Conservation (phyloP, 192 early-diverging fungal species). For the Backusella australiensis region DNA sequence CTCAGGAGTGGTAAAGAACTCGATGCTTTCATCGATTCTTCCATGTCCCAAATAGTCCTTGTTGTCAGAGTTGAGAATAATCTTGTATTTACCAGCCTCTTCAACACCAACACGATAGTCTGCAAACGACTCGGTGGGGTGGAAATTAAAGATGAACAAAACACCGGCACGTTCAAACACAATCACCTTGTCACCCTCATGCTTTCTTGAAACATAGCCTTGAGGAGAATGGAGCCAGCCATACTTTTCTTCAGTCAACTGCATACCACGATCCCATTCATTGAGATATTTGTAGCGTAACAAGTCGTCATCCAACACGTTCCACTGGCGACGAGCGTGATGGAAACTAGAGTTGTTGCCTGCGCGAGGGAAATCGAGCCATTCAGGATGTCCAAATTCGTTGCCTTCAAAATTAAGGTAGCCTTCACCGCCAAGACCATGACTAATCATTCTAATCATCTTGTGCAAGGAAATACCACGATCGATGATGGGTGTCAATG, state of each 20-base stretch:
- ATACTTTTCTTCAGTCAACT: slow-evolving; percentile 66
- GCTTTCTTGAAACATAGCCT: slow-evolving; percentile 82
- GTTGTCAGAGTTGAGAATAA: slow-evolving; percentile 80
- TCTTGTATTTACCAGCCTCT: slow-evolving; percentile 66
- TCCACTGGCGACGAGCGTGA: slow-evolving; percentile 95
- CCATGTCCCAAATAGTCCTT: slow-evolving; percentile 76
- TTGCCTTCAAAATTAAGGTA: slow-evolving; percentile 98
- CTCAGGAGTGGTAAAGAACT: slow-evolving; percentile 69
- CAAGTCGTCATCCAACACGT: slow-evolving; percentile 82
- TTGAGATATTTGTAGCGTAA: slow-evolving; percentile 94
- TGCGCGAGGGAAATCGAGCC: slow-evolving; percentile 96
- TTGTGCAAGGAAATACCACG: slow-evolving; percentile 95
- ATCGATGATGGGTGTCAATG: slow-evolving; percentile 88
- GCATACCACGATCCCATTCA: slow-evolving; percentile 87
- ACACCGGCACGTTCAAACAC: slow-evolving; percentile 89
- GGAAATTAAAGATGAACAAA: slow-evolving; percentile 95
- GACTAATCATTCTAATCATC: slow-evolving; percentile 90
- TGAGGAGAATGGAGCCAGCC: slow-evolving; percentile 69
- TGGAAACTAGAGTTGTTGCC: slow-evolving; percentile 91
- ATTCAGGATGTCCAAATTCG: slow-evolving; percentile 99
- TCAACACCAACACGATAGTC: slow-evolving; percentile 87
- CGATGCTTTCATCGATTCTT: slow-evolving; percentile 61
- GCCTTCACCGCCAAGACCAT: slow-evolving; percentile 91
- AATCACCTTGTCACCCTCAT: slow-evolving; percentile 91
- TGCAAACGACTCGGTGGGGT: slow-evolving; percentile 77